Evolutionary conservation across 2,329 filamentous ascomycete genomes (phyloP).

Genomic region (Talaromyces sp.): DNA sequence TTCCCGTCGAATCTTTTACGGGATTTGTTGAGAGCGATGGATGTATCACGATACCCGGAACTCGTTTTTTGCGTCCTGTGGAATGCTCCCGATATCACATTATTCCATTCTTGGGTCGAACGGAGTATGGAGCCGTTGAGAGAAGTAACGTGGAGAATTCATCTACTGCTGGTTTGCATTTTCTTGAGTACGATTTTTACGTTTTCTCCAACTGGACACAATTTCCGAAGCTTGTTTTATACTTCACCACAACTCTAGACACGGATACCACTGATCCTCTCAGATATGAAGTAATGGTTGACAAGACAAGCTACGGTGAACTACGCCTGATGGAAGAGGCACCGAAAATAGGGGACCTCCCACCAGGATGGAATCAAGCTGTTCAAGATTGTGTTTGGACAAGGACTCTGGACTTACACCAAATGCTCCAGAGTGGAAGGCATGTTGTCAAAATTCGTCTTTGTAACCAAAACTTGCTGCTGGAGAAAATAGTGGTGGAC

Average conservation of each 20-base stretch:
- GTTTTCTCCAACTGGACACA: slow-evolving; percentile 48
- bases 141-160: no score
- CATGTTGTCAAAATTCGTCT: slow-evolving; percentile 54
- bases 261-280: slow-evolving; percentile 50
- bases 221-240: slow-evolving; percentile 35
- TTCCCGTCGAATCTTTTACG: slow-evolving; percentile 51
- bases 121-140: no score
- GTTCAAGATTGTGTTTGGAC: slow-evolving; percentile 19
- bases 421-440: slow-evolving; percentile 19
- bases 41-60: slow-evolving; percentile 34
- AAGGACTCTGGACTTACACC: not conserved
- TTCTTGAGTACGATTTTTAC: slow-evolving; percentile 61
- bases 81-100: no score
- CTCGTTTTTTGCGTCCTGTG: slow-evolving; percentile 18
- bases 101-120: no score
- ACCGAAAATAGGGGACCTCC: slow-evolving; percentile 20
- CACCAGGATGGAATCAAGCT: slow-evolving; percentile 19
- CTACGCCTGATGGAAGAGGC: slow-evolving; percentile 37
- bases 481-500: slow-evolving; percentile 58
- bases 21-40: slow-evolving; percentile 63
- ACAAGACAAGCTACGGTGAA: slow-evolving; percentile 38
- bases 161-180: slow-evolving; percentile 15
- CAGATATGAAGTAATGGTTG: slow-evolving; percentile 50
- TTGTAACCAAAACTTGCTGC: slow-evolving; percentile 51
- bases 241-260: slow-evolving; percentile 48